Evolutionary conservation across 768 basidiomycete genomes (phyloP), one percentile per base, ranked within the genome.

Genomic region (Daedaleopsis sinensis): DNA sequence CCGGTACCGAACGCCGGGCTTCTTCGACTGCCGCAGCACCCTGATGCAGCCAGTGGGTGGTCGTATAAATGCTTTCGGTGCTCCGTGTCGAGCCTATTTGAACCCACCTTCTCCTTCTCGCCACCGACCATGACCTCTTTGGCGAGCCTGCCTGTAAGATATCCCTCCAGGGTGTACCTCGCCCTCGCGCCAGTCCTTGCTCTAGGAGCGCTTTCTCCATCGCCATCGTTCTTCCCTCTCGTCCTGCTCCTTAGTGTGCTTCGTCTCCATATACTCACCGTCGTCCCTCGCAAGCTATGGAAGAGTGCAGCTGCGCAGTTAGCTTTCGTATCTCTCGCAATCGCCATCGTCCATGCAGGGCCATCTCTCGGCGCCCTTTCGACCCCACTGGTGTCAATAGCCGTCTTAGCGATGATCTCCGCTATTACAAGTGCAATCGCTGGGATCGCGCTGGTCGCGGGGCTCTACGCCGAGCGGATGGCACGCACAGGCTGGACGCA

Each of bases 351-450:
- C 3, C 71, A 76, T 50, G 49, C 70, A 37, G 62, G 58, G 5
- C 68, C 77, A 1, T 70, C 76, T 2, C 35, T 72, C 3, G 67
- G 80, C 52, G 88, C 90, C 0, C 74, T 91, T 9, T 88, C 88
- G 0, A 83, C 80, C 63, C 81, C 11, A 62, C 32, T 74, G 4
- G 68, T 76, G 16, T 87, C 90, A 0, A 16, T 90, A 19, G n/a
- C 73, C 5, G 76, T 81, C 0, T 72, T 90, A 10, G 66, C 76
- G 19, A 10, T 70, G 11, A 67, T 84, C 43, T 83, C 84, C 0
- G 65, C 73, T 0, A 10, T 77, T 0, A 80, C 83, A 0, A 85
- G 87, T 24, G 5, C 57, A 15, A 39, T 72, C 19, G 64, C 27
- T 61, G 42, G 60, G 19, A 23, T 57, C 15, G 65, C 19, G 62